phyloP scores from a whole-genome alignment of 768 basidiomycete genomes.

The Amanita pallidorosea region DNA sequence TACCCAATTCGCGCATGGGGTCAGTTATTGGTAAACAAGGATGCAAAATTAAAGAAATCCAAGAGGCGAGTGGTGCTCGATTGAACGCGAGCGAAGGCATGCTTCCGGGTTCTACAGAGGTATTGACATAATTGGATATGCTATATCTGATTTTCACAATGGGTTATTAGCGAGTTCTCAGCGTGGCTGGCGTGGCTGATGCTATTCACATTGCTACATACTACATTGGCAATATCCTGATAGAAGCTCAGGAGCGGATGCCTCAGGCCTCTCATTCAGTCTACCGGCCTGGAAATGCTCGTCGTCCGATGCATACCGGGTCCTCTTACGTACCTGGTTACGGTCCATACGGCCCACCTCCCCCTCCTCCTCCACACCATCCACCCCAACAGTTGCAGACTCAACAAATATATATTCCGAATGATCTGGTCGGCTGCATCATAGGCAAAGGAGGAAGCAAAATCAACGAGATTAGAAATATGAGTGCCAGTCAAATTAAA shows the following conservation, averaged over 20 bases:
- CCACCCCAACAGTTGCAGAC: slow-evolving; percentile 77
- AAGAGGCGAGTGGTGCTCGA: slow-evolving; percentile 93
- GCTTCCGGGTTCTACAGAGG: slow-evolving; percentile 99
- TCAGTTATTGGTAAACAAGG: slow-evolving; percentile 98
- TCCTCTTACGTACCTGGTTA: slow-evolving; percentile 70
- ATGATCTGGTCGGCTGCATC: slow-evolving; percentile 93
- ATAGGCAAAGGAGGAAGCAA: slow-evolving; percentile 98
- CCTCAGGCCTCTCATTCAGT: slow-evolving; percentile 55
- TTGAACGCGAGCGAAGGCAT: slow-evolving; percentile 97
- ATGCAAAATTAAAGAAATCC: slow-evolving; percentile 98
- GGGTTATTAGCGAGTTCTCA: slow-evolving; percentile 74
- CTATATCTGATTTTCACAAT: slow-evolving; percentile 7
- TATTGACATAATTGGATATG: slow-evolving; percentile 22
- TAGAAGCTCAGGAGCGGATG: slow-evolving; percentile 83
- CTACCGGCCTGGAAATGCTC: slow-evolving; percentile 51
- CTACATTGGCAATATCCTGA: slow-evolving; percentile 96
- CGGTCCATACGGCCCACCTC: slow-evolving; percentile 27
- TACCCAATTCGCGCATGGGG: slow-evolving; percentile 98
- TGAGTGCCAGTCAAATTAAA: slow-evolving; percentile 94
- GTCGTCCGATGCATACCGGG: slow-evolving; percentile 38
- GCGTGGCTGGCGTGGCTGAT: slow-evolving; percentile 96
- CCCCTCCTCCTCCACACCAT: slow-evolving; percentile 30
- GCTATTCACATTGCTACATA: slow-evolving; percentile 99
- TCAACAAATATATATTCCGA: slow-evolving; percentile 97
- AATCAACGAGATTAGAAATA: slow-evolving; percentile 96